Evolutionary conservation across 2,329 filamentous ascomycete species (phyloP).

Genomic region (Sphaerulina musiva): DNA sequence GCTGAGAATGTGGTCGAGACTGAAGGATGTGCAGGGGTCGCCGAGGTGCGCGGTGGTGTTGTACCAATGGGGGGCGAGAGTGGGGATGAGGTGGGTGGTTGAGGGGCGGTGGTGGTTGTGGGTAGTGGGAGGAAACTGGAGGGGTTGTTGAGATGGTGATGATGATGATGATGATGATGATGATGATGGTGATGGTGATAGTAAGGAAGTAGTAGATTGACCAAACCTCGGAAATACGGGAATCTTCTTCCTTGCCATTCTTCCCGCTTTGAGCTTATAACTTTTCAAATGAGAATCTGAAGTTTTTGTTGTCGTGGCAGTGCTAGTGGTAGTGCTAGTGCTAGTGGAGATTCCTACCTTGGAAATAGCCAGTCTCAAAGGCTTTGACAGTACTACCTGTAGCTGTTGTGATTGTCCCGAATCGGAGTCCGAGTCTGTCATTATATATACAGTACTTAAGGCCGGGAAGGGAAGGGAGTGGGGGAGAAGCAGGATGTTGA

Average conservation of each 20-base stretch:
- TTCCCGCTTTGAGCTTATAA: conserved; percentile 5
- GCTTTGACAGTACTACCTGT: no score
- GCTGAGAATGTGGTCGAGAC: conserved; percentile 9
- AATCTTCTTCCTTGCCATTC: conserved; percentile 7
- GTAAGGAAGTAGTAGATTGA: neutral
- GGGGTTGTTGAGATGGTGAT: neutral
- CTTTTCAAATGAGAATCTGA: neutral
- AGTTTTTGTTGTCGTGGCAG: neutral
- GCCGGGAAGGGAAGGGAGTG: no score
- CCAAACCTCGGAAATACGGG: conserved; percentile 6
- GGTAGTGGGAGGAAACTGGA: neutral
- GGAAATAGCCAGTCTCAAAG: no score
- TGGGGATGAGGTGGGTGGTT: neutral
- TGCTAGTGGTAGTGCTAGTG: no score
- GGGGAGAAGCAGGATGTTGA: no score
- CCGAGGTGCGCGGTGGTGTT: conserved; percentile 7
- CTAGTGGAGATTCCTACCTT: no score
- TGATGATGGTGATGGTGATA: neutral
- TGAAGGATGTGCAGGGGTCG: conserved; percentile 10
- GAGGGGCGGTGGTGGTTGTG: neutral
- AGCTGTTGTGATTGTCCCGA: no score
- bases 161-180: neutral
- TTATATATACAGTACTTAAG: no score
- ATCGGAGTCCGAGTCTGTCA: no score
- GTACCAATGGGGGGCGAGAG: conserved; percentile 4